phyloP scores from a whole-genome alignment of 2,329 filamentous ascomycete genomes.

The Exophiala mesophila region DNA sequence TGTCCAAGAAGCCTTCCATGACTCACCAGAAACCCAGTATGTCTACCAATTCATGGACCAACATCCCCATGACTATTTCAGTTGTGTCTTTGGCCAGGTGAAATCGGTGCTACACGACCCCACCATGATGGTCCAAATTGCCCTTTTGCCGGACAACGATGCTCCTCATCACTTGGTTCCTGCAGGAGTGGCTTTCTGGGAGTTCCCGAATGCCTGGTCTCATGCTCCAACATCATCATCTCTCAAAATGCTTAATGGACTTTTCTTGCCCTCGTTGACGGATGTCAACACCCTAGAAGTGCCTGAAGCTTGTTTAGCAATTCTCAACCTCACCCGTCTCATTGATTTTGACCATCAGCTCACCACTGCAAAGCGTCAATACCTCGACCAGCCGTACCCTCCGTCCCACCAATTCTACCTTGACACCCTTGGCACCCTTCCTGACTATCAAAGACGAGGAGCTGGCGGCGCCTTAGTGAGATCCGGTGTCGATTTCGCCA shows the following conservation, averaged over 20 bases:
- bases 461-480: neutral
- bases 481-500: neutral
- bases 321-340: neutral
- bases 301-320: neutral
- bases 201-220: neutral
- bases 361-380: neutral
- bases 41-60: neutral
- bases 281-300: neutral
- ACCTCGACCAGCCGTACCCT: neutral
- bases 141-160: neutral
- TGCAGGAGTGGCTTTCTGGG: neutral
- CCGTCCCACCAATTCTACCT: neutral
- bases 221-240: neutral
- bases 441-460: constrained; percentile 1
- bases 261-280: neutral
- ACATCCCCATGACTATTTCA: neutral
- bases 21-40: neutral
- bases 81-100: neutral
- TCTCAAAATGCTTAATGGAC: neutral
- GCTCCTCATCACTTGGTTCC: neutral
- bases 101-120: neutral
- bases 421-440: neutral
- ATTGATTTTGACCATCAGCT: constrained; percentile 1
- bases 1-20: neutral
- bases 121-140: neutral